Base-by-base conservation (phyloP, 2,329 filamentous ascomycete species). In the Tolypocladium pustulatum region DNA sequence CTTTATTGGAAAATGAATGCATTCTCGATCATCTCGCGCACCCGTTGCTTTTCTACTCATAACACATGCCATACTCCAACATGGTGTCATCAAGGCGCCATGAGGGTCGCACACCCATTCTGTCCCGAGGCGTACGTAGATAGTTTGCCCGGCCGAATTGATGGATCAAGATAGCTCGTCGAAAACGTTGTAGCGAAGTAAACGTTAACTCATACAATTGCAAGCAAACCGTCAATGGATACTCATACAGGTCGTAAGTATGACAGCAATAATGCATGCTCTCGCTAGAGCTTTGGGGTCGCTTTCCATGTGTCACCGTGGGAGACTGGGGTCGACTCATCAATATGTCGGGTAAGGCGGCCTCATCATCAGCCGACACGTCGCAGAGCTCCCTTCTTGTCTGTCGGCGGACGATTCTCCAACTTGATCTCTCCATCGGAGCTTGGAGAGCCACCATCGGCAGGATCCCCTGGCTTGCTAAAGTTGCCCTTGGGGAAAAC, bases 381-480 rank as follows among this genome's bases (percentile, higher is more conserved):
- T 10, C 54, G 57, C 20, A 56, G 30, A 5, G 37, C 58, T 13
- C 57, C 58, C 41, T 63, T 64, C 32, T 34, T 43, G 43, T 56
- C 65, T 22, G 59, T 56, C 0, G 75, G 76, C 38, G 75, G 78
- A 30, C 73, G 69, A 62, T 81, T 81, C 68, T 81, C 78, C 25
- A 73, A 71, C 41, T 70, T 70, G 64, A 73, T 76, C 59, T 76
- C 72, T 5, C 67, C 62, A 9, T 63, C 55, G 20, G 63, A 57
- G 30, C 63, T 61, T 17, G 59, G 27, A 36, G 64, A 36, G 40
- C 57, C 58, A n/a, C 61, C 52, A 25, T 68, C 66, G 40, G 60
- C 66, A 10, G 58, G 41, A 17, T 67, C 65, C n/a, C 60, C 59
- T 12, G 65, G 53, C 58, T 71, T 76, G 51, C 58, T 58, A 17